phyloP scores from a whole-genome alignment of 768 basidiomycete species.

The Panaeolus papilionaceus region DNA sequence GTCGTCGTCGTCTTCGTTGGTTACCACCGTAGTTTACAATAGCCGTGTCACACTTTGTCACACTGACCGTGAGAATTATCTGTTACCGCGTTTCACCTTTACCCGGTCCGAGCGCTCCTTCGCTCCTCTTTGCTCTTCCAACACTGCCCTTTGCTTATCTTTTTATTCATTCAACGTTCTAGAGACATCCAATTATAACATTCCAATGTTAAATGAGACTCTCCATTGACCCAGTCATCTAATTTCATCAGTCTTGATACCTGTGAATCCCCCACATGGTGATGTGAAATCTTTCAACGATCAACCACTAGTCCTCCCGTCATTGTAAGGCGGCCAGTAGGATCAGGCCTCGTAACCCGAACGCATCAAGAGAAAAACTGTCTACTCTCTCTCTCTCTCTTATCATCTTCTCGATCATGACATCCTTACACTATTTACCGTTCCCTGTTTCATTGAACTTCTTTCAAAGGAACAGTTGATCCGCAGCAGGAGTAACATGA shows the following conservation, averaged over 20 bases:
- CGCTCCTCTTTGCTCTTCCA: background rate
- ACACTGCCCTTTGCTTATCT: conserved; percentile 8
- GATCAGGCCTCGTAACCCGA: background rate
- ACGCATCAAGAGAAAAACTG: background rate
- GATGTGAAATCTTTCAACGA: background rate
- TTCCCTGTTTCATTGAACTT: background rate
- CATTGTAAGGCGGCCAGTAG: too few species aligned
- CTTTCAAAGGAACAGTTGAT: background rate
- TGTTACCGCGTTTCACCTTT: background rate
- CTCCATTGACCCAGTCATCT: background rate
- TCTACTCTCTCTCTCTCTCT: background rate
- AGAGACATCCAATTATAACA: too few species aligned
- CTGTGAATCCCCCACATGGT: background rate
- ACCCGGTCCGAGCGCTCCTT: background rate
- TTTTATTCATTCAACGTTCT: background rate
- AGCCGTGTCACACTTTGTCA: background rate
- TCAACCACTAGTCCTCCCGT: background rate
- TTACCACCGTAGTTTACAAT: background rate
- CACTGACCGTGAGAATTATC: background rate
- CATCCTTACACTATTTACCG: too few species aligned
- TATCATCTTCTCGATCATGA: too few species aligned
- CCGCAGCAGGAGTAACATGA: background rate
- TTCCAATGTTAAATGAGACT: too few species aligned
- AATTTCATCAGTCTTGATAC: background rate
- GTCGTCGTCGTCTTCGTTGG: background rate